Conservation (phyloP, 2,329 filamentous ascomycete genomes). For the Cordyceps sp. region DNA sequence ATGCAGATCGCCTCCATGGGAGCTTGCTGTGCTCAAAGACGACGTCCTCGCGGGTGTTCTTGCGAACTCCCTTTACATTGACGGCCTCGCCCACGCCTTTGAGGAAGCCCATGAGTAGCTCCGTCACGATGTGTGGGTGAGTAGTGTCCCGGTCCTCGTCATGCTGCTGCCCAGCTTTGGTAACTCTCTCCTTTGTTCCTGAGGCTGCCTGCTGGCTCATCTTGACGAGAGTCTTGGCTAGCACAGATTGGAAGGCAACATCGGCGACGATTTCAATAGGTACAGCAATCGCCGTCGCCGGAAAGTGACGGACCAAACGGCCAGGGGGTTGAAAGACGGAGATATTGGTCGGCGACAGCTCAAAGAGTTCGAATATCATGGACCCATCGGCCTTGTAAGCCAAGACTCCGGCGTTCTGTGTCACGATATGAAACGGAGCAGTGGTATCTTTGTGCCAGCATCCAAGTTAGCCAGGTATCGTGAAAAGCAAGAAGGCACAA, state of each 20-base stretch:
- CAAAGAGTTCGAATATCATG: slow-evolving; percentile 16
- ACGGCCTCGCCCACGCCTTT: slow-evolving; percentile 14
- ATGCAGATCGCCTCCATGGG: slow-evolving; percentile 1
- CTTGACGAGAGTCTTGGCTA: slow-evolving; percentile 10
- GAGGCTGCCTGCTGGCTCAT: slow-evolving; percentile 12
- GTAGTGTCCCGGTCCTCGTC: slow-evolving; percentile 30
- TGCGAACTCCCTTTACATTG: slow-evolving; percentile 20
- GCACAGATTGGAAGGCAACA: slow-evolving; percentile 6
- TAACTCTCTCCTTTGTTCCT: slow-evolving; percentile 7
- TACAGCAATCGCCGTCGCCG: not conserved
- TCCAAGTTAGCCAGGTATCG: not conserved
- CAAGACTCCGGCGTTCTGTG: slow-evolving; percentile 19
- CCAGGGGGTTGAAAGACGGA: slow-evolving; percentile 9
- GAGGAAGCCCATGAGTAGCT: slow-evolving; percentile 25
- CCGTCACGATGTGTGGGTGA: slow-evolving; percentile 32
- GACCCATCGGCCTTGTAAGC: slow-evolving; percentile 6
- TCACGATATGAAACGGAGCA: not conserved
- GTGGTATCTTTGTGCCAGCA: not conserved
- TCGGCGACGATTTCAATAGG: not conserved
- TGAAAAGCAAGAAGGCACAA: not conserved
- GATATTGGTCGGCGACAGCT: slow-evolving; percentile 11
- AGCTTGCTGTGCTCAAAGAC: not conserved
- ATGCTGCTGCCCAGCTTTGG: slow-evolving; percentile 19
- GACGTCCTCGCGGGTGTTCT: slow-evolving; percentile 33
- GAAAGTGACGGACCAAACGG: slow-evolving; percentile 1